A percentile compares a stretch with the other conserved stretches of the same genome.
Conservation (phyloP, 768 basidiomycete genomes). For the Boletus huronensis region DNA sequence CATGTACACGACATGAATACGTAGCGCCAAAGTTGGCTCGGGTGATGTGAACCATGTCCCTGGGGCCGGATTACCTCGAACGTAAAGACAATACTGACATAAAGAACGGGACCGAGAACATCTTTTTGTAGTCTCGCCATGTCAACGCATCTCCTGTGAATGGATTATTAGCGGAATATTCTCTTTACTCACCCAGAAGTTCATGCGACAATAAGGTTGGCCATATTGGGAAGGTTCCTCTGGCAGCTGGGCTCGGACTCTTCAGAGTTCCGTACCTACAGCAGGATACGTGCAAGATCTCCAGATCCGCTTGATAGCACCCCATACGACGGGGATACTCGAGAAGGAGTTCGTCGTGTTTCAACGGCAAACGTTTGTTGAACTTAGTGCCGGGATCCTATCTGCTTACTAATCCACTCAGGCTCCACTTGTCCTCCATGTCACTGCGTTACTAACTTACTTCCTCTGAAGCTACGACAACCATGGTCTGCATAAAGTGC, state of each 20-base stretch:
- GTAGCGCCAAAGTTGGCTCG: conserved; percentile 21
- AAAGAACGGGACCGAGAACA: conserved; percentile 29
- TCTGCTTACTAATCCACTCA: conserved; percentile 21
- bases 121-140: conserved; percentile 33
- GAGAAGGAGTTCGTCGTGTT: background rate
- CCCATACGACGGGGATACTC: background rate
- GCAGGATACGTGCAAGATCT: background rate
- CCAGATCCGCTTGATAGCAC: background rate
- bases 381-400: background rate
- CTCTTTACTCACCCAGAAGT: conserved; percentile 23
- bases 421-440: conserved; percentile 1
- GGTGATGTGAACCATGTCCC: conserved; percentile 18
- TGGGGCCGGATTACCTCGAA: conserved; percentile 22
- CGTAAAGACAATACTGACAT: conserved; percentile 26
- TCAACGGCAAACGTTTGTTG: background rate
- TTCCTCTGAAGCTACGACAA: conserved; percentile 7
- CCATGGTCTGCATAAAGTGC: conserved; percentile 88
- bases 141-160: conserved; percentile 33
- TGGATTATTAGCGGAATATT: conserved; percentile 3
- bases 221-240: conserved; percentile 21
- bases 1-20: conserved; percentile 27
- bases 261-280: background rate
- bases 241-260: conserved; percentile 2
- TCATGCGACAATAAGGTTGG: conserved; percentile 26
- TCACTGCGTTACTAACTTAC: background rate